A percentile compares a stretch with the other conserved stretches of the same genome.
Evolutionary conservation across 1,284 basidiomycete species (phyloP).

Genomic region (Austropuccinia psidii): DNA sequence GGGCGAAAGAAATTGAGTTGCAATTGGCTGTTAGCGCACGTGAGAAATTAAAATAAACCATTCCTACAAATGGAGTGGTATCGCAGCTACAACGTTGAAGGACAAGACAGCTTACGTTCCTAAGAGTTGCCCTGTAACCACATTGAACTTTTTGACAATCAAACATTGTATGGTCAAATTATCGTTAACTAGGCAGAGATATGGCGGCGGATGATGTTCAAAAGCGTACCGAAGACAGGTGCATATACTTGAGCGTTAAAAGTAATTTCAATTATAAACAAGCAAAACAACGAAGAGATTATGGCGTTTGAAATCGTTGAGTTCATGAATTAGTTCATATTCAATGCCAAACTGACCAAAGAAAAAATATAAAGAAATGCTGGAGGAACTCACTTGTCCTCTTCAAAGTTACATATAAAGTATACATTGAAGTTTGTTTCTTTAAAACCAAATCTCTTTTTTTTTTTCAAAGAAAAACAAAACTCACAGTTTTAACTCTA

Average conservation of each 20-base stretch:
- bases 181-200: background rate
- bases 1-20: background rate
- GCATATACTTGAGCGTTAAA: slow-evolving; percentile 33
- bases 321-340: no score
- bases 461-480: background rate
- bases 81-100: background rate
- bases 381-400: slow-evolving; percentile 15
- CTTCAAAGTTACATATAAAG: background rate
- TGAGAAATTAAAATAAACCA: background rate
- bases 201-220: background rate
- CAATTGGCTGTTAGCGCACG: no score
- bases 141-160: background rate
- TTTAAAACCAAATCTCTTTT: background rate
- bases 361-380: no score
- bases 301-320: no score
- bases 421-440: background rate
- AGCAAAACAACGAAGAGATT: no score
- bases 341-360: no score
- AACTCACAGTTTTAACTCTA: slow-evolving; percentile 34
- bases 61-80: background rate
- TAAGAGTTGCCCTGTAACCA: slow-evolving; percentile 24
- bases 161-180: background rate
- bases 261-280: no score
- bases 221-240: slow-evolving; percentile 34
- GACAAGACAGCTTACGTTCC: slow-evolving; percentile 15